A percentile compares a stretch with the other conserved stretches of the same genome.
phyloP scores from a whole-genome alignment of 148 eudicot genomes.

The Mesembryanthemum crystallinum region DNA sequence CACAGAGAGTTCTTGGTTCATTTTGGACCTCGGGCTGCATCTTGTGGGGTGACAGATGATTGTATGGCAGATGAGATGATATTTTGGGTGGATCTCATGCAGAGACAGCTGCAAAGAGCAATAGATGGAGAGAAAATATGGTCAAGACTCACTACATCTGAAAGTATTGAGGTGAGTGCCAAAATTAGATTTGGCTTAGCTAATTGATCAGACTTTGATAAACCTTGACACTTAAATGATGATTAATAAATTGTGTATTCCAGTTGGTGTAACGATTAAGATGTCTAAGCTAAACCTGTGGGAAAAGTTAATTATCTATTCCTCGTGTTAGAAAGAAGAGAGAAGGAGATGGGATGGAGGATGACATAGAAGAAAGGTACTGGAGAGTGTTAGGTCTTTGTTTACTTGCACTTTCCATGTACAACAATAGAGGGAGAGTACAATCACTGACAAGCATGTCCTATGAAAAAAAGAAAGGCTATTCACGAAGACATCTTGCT shows the following conservation, averaged over 20 bases:
- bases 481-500: neutral
- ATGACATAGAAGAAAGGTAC: neutral
- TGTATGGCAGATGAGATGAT: constrained; percentile 66
- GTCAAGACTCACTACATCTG: constrained; percentile 91
- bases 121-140: constrained; percentile 90
- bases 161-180: constrained; percentile 84
- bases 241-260: neutral
- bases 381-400: neutral
- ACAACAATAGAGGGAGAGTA: neutral
- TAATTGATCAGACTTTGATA: neutral
- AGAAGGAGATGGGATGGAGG: neutral
- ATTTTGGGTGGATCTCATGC: constrained; percentile 86
- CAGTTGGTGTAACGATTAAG: neutral
- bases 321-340: neutral
- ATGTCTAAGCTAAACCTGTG: neutral
- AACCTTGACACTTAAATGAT: neutral
- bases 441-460: neutral
- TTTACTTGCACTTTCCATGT: neutral
- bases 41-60: constrained; percentile 61
- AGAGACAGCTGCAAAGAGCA: constrained; percentile 86
- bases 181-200: neutral
- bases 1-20: constrained; percentile 80
- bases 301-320: neutral
- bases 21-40: constrained; percentile 92
- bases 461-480: neutral